Evolutionary conservation across 257 asterid genomes (phyloP), one percentile per base, ranked within the genome.

Genomic region (Ilex asprella): DNA sequence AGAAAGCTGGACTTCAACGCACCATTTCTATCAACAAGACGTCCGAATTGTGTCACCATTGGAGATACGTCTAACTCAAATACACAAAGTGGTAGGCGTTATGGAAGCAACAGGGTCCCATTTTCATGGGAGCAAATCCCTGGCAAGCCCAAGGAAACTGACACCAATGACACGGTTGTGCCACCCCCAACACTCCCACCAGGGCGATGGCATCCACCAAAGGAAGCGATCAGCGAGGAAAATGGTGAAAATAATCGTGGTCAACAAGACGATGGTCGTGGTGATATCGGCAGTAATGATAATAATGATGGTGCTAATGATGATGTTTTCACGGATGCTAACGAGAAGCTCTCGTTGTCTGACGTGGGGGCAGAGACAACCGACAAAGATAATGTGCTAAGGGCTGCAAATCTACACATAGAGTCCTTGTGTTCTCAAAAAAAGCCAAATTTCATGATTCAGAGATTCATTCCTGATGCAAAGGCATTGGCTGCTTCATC

Each of bases 61-160:
- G 5, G 41, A 10, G 60, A 68, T 14, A 21, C 32, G 31, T 60
- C 61, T 35, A 21, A n/a, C 11, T 30, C 63, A 9, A 56, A 50
- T 39, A 56, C 67, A 0, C 59, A 29, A 31, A 57, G 31, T 30
- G 59, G 1, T 21, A 21, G 27, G 27, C 27, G 1, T 21, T 0
- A 21, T 21, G 27, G 27, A 21, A 21, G 27, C 27, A 21, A 21
- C 27, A 21, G 86, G 75, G 84, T 87, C 31, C 95, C 97, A 5
- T 89, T 89, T 64, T 89, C 90, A 14, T 87, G 95, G 92, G 95
- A 87, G 63, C 70, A 79, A 72, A 73, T 69, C 55, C 90, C 97
- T 2, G 95, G 91, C 13, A 83, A 81, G 73, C 97, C 95, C 6
- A 86, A 86, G 62, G 78, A 79, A 63, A 52, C 14, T 5, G 64